phyloP scores from a whole-genome alignment of 2,329 filamentous ascomycete species.

The Monilinia polystroma region DNA sequence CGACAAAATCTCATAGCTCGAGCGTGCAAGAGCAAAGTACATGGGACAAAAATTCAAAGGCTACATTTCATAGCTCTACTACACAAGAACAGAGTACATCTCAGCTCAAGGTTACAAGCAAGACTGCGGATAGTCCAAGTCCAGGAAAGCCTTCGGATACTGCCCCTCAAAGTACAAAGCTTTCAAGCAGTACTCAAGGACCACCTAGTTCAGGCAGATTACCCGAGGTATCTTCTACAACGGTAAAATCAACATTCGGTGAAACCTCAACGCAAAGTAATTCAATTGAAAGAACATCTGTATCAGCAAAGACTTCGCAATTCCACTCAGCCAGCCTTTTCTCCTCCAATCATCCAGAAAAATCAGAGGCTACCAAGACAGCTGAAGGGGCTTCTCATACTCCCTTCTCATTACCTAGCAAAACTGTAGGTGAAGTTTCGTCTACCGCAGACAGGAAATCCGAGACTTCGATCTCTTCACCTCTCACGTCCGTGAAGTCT shows the following conservation, averaged over 20 bases:
- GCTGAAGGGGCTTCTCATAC: background rate
- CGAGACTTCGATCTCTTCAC: background rate
- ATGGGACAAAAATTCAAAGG: background rate
- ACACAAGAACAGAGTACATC: background rate
- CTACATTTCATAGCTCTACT: background rate
- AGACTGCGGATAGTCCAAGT: background rate
- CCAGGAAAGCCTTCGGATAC: background rate
- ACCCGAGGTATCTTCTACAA: background rate
- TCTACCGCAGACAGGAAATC: background rate
- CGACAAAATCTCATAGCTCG: background rate
- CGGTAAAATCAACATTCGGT: background rate
- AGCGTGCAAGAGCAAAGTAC: background rate
- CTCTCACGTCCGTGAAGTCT: background rate
- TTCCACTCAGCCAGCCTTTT: background rate
- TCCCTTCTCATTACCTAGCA: background rate
- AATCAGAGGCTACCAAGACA: background rate
- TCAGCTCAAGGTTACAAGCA: background rate
- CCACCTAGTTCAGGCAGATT: background rate
- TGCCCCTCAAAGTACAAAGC: background rate
- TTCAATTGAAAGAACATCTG: background rate
- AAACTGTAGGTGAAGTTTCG: background rate
- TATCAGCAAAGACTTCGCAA: background rate
- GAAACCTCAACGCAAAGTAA: background rate
- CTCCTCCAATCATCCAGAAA: background rate
- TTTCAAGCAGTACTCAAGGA: background rate